Conservation (phyloP, 2,329 filamentous ascomycete genomes). For the Coleophoma eucalyptorum region DNA sequence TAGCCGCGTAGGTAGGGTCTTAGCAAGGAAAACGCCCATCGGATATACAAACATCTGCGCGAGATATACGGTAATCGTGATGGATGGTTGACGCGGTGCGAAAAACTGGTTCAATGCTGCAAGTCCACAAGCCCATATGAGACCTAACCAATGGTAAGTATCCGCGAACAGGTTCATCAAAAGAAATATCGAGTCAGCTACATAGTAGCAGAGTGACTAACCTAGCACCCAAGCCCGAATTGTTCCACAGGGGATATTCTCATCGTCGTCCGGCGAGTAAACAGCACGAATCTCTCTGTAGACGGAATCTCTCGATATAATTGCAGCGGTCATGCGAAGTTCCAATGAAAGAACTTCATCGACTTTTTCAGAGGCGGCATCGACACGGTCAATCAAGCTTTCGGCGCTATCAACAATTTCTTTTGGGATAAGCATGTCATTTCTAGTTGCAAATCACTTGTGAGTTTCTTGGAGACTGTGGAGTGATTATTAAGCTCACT, state of each 20-base stretch:
- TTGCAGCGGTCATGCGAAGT: neutral
- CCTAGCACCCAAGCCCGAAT: constrained; percentile 61
- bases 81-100: constrained; percentile 1
- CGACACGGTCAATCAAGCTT: no score
- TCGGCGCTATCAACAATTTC: no score
- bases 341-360: neutral
- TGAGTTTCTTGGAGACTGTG: no score
- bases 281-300: constrained; percentile 43
- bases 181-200: no score
- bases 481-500: no score
- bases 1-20: neutral
- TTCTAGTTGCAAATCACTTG: no score
- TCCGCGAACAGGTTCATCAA: constrained; percentile 21
- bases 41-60: constrained; percentile 4
- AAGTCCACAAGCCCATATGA: neutral
- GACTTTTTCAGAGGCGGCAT: no score
- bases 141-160: no score
- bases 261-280: constrained; percentile 57
- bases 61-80: constrained; percentile 3
- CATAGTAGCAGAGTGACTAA: no score
- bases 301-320: neutral
- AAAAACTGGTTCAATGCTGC: constrained; percentile 3
- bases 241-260: constrained; percentile 58
- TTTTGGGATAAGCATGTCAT: no score
- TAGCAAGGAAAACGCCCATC: constrained; percentile 37